phyloP scores from a whole-genome alignment of 768 basidiomycete genomes.

The Phaeotremella skinneri region DNA sequence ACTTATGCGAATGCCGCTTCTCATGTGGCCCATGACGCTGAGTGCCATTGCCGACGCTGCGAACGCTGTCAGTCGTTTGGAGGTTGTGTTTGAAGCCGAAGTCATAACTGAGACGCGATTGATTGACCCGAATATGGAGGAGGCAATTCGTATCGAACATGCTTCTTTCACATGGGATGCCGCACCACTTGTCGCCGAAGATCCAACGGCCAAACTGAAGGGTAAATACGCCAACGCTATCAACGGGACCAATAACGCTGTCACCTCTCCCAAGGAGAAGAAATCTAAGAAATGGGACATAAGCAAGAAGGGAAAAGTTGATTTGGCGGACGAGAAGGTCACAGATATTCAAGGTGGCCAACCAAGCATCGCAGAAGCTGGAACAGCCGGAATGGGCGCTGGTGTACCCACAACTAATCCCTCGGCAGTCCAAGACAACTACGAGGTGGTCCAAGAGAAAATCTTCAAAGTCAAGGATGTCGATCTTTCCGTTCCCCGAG shows the following conservation, averaged over 20 bases:
- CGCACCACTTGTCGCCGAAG: slow-evolving; percentile 52
- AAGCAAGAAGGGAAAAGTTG: slow-evolving; percentile 42
- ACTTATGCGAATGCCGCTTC: slow-evolving; percentile 73
- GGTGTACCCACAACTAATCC: slow-evolving; percentile 12
- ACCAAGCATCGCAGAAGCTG: slow-evolving; percentile 33
- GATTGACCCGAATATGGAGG: slow-evolving; percentile 60
- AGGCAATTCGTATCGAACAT: slow-evolving; percentile 65
- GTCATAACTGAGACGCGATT: slow-evolving; percentile 61
- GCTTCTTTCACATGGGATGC: slow-evolving; percentile 87
- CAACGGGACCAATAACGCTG: slow-evolving; percentile 8
- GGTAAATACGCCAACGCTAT: slow-evolving; percentile 30
- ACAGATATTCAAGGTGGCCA: slow-evolving; percentile 36
- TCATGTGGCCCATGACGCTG: slow-evolving; percentile 61
- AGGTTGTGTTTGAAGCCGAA: slow-evolving; percentile 81
- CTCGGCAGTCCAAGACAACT: slow-evolving; percentile 10
- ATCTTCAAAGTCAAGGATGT: slow-evolving; percentile 69
- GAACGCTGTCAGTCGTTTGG: slow-evolving; percentile 74
- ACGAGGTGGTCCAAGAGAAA: slow-evolving; percentile 16
- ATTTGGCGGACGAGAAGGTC: slow-evolving; percentile 34
- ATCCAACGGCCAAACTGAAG: slow-evolving; percentile 38
- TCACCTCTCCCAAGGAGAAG: slow-evolving; percentile 8
- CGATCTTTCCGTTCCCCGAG: slow-evolving; percentile 67
- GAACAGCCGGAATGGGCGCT: slow-evolving; percentile 20
- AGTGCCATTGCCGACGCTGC: slow-evolving; percentile 78
- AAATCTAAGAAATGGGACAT: slow-evolving; percentile 21